Conservation (phyloP, 2,329 filamentous ascomycete species). For the Fusarium pseudoanthophilum region DNA sequence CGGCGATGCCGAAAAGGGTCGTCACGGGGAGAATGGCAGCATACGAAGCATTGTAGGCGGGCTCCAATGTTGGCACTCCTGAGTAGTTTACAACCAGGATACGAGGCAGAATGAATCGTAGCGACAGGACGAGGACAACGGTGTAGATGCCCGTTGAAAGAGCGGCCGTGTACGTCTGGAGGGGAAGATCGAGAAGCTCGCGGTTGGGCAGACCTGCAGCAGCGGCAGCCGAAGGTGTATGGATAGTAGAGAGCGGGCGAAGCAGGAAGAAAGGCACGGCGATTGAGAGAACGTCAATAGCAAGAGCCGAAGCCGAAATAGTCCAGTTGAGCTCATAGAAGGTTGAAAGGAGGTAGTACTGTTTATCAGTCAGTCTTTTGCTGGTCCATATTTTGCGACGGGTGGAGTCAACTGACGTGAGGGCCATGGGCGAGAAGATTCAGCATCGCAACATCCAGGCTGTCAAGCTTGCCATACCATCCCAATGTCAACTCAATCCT, state of each 20-base stretch:
- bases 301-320: constrained; percentile 70
- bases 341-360: constrained; percentile 78
- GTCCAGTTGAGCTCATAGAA: constrained; percentile 78
- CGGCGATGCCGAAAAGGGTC: constrained; percentile 72
- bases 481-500: constrained; percentile 76
- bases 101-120: constrained; percentile 75
- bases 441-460: constrained; percentile 73
- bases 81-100: constrained; percentile 81
- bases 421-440: constrained; percentile 80
- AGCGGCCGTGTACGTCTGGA: constrained; percentile 72
- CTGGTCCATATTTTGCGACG: not conserved
- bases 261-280: constrained; percentile 80
- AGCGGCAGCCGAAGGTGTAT: constrained; percentile 61
- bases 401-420: constrained; percentile 59
- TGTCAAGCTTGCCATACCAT: constrained; percentile 81
- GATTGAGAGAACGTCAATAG: constrained; percentile 75
- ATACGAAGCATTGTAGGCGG: constrained; percentile 72
- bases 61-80: constrained; percentile 74
- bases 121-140: constrained; percentile 75
- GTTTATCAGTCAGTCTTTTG: constrained; percentile 25
- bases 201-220: constrained; percentile 64
- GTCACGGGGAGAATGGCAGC: constrained; percentile 69
- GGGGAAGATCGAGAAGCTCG: constrained; percentile 72
- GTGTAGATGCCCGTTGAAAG: constrained; percentile 80
- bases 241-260: constrained; percentile 72